Evolutionary conservation across 805 yeast genomes (phyloP), one percentile per base, ranked within the genome.

Genomic region (Schwanniomyces yamadae): DNA sequence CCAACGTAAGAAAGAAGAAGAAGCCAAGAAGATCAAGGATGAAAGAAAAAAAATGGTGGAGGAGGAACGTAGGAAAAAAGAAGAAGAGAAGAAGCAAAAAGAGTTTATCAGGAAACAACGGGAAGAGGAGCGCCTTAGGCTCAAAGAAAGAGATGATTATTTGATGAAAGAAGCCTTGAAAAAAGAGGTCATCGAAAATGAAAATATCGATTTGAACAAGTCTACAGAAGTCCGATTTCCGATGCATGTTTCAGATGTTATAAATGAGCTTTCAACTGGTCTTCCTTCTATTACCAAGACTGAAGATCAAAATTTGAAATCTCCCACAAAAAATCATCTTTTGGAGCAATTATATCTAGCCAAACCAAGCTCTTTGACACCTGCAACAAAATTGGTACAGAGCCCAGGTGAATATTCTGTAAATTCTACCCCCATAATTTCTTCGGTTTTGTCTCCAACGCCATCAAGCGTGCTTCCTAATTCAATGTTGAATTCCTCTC

Each of bases 291-390:
- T n/a, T n/a, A n/a, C n/a, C n/a, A n/a, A n/a, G n/a, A n/a, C n/a
- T n/a, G n/a, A n/a, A n/a, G n/a, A n/a, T n/a, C n/a, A n/a, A n/a
- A n/a, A n/a, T n/a, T n/a, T n/a, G 7, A 23, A 24, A 19, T 36
- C 39, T 9, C 39, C 39, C 15, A 18, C 39, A n/a, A 36, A 26
- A 21, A 55, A 57, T 32, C 63, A 54, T 31, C 38, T 61, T 17
- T 46, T 63, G 38, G 64, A 57, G 29, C 70, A 56, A 45, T 55
- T 59, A 24, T 63, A 59, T 42, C 66, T 52, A 14, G 63, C 63
- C 10, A 61, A 54, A 27, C 64, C 65, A 10, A 46, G 50, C 13
- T 27, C 33, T 6, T 18, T 31, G 15, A 30, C 41, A 19, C 34
- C 41, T 7, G 18, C 44, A 24, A 13, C 41, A 15, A 23, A 16